Conservation (phyloP, 129 eudicot species). For the Calendula officinalis region DNA sequence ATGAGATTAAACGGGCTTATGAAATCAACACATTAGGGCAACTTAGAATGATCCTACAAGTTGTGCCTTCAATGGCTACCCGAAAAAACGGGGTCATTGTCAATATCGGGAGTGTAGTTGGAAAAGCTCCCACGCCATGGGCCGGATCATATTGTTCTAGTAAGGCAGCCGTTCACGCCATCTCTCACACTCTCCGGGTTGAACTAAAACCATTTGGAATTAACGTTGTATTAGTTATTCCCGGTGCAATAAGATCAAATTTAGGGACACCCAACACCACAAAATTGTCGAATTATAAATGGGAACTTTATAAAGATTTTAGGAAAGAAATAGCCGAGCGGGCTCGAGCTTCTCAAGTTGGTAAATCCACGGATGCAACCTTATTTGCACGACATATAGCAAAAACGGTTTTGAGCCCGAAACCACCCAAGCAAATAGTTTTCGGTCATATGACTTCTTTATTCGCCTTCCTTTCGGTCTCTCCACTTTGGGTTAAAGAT, state of each 20-base stretch:
- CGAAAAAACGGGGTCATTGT: neutral
- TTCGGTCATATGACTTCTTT: conserved; percentile 66
- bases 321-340: neutral
- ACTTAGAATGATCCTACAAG: conserved; percentile 11
- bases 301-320: neutral
- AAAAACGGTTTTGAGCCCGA: conserved; percentile 53
- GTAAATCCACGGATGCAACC: neutral
- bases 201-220: neutral
- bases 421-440: conserved; percentile 58
- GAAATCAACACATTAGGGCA: conserved; percentile 72
- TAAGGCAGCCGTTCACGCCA: conserved; percentile 16
- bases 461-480: conserved; percentile 54
- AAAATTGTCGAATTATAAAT: too few species aligned
- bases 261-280: neutral
- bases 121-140: neutral
- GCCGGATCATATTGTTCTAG: neutral
- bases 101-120: neutral
- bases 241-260: neutral
- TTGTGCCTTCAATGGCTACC: neutral
- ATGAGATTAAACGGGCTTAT: conserved; percentile 50
- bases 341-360: neutral
- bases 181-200: conserved; percentile 19
- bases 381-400: conserved; percentile 39
- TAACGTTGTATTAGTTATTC: neutral
- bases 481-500: conserved; percentile 81